Evolutionary conservation across 371 early-diverging fungal species (phyloP), one percentile per base, ranked within the genome.

Genomic region (Circinella umbellata): DNA sequence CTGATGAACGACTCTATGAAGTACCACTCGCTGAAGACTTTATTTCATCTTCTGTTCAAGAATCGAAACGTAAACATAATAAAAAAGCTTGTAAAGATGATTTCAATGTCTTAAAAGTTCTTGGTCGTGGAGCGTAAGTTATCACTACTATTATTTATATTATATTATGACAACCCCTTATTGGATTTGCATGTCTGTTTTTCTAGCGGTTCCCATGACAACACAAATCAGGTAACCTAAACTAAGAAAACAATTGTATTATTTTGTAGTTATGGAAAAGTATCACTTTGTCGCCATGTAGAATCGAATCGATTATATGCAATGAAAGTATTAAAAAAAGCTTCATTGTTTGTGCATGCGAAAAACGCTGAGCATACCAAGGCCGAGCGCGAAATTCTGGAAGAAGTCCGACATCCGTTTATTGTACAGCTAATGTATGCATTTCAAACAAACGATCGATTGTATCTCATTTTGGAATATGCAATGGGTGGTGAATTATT

Each of bases 401-500:
- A 91, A 69, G 91, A 89, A 34, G 90, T 94, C 13, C 85, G 86
- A 11, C 95, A 95, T 69, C 96, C 98, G 1, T 99, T 99, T 74
- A 95, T 99, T 73, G 99, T 99, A 60, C 93, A 94, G 77, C 88
- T 99, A 61, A 92, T 91, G 78, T 97, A 95, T 76, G 97, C 98
- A 11, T 98, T 99, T 78, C 96, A 98, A 79, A 94, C 96, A 18
- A 82, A 88, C 48, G 80, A 85, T 36, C 85, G 95, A 63, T 86
- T 99, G 36, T 98, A 96, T 75, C 82, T 99, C 77, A 94, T 98
- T 38, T 85, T 99, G 88, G 97, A 98, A 69, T 99, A 96, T 87
- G 96, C 97, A 47, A 92, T 93, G 17, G 99, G 99, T 61, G 99
- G 99, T n/a, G 99, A 99, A 86, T 80, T 99, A 65, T 99, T 99